Base-by-base conservation (phyloP, 768 basidiomycete species). In the Cyclocybe aegerita region DNA sequence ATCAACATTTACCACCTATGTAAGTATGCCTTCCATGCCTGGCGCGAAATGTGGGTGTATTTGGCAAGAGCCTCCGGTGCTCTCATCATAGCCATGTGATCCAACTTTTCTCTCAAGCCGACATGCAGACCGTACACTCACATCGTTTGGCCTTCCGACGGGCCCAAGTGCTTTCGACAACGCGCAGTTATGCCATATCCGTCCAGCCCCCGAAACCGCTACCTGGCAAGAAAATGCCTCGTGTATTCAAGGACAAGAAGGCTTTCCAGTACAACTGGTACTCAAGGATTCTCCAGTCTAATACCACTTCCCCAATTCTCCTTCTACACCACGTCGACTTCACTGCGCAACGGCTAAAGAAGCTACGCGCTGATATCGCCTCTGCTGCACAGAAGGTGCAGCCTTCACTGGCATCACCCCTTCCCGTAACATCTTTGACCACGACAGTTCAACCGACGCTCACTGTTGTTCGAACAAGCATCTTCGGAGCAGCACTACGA, bases 321-420 rank as follows among this genome's bases (percentile, higher is more conserved):
- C 78, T 96, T 69, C 82, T 96, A 52, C 78, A 83, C 45, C 91
- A 93, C 66, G 75, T 79, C 54, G 85, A 90, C 55, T 88, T 95
- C 62, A 73, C 82, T 29, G 82, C 88, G 2, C 73, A 79, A 36
- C 78, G 86, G 36, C 75, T 92, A 57, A 75, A 81, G 50, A 77
- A 79, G 46, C 76, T 97, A 23, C 80, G 93, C 15, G 71, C 77
- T 35, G 86, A 89, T 45, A 83, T 95, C 49, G 66, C 74, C 4
- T 67, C 72, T 2, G 85, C 90, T 1, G 72, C 79, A 39, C 71
- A 71, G 14, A 78, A 77, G 52, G 62, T 70, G 8, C 65, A 71
- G 15, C 72, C 79, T 0, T 70, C 76, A 38, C 67, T 70, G 17
- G 58, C 66, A 5, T 66, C 68, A 4, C 68, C 64, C 1, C 44